Base-by-base conservation (phyloP, 1,284 basidiomycete genomes). In the Sporisorium graminicola region DNA sequence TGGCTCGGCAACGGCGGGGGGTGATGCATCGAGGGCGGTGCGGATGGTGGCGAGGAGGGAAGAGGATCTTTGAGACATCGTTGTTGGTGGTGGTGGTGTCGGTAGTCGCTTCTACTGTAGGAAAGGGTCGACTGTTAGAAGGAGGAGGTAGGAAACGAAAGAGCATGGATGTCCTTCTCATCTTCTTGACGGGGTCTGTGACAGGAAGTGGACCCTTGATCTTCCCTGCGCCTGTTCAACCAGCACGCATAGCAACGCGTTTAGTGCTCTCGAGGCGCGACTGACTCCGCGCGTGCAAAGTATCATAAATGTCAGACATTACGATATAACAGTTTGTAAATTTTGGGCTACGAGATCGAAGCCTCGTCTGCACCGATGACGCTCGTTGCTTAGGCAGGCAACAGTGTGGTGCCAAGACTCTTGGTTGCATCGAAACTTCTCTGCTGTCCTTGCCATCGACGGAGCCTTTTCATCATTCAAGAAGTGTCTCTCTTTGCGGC, bases 11-110 rank as follows among this genome's bases (percentile, higher is more conserved):
- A 77, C 63, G 29, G 76, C 65, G 26, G 71, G 75, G 10, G 62
- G 74, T 33, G 52, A 59, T 2, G 61, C 56, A 13, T 50, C 46
- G 27, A 69, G 69, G 5, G 54, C 62, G 5, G 54, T 49, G 20
- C 49, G 58, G 9, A 77, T 64, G 50, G 74, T 65, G 14, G 26
- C n/a, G 29, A 77, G 69, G 2, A 77, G 65, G 20, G 73, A 64
- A 29, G 35, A 12, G 31, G 27, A 18, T 8, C 27, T n/a, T 33
- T 60, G 46, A 3, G 33, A 20, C 63, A 72, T 64, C 2, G 29
- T 50, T 20, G 3, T 27, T 50, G 31, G 3, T 27, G 40, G 29
- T 6, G 31, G 24, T 7, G 37, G 35, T 2, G 10, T 35, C n/a
- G n/a, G n/a, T n/a, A n/a, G n/a, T n/a, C n/a, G n/a, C n/a, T n/a